Conservation (phyloP, 306 rosid species). For the Fagus crenata region DNA sequence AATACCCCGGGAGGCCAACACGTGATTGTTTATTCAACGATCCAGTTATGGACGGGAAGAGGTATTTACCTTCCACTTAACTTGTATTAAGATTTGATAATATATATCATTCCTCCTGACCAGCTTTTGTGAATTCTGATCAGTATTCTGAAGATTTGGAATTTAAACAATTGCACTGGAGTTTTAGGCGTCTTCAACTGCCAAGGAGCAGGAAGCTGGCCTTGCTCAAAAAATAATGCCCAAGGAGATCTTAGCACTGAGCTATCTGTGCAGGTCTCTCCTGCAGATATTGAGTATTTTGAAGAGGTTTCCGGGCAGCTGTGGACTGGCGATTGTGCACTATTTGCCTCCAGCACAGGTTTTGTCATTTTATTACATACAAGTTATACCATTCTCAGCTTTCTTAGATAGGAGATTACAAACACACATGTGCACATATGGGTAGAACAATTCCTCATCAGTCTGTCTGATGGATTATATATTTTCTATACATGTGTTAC, state of each 20-base stretch:
- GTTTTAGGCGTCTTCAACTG: constrained; percentile 51
- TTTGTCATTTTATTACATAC: background rate
- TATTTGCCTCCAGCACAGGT: constrained; percentile 40
- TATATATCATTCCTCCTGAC: background rate
- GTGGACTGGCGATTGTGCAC: constrained; percentile 45
- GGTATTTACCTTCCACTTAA: constrained; percentile 14
- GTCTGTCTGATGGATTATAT: background rate
- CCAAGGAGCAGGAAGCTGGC: constrained; percentile 49
- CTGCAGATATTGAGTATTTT: constrained; percentile 40
- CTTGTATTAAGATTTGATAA: background rate
- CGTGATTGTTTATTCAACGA: constrained; percentile 43
- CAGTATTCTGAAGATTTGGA: constrained; percentile 50
- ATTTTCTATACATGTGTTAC: background rate
- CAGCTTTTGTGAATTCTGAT: background rate
- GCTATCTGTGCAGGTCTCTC: constrained; percentile 34
- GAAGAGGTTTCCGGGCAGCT: constrained; percentile 36
- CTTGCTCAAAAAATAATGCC: constrained; percentile 20
- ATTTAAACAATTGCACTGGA: constrained; percentile 49
- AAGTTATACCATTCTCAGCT: background rate
- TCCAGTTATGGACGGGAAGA: constrained; percentile 43
- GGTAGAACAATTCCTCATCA: background rate
- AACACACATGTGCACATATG: background rate
- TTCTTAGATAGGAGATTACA: background rate
- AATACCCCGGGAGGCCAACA: constrained; percentile 44
- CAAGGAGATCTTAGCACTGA: constrained; percentile 5